Percentiles rank a stretch among this genome's conserved stretches.
Conservation (phyloP, 805 yeast genomes). For the Candida bentonensis region DNA sequence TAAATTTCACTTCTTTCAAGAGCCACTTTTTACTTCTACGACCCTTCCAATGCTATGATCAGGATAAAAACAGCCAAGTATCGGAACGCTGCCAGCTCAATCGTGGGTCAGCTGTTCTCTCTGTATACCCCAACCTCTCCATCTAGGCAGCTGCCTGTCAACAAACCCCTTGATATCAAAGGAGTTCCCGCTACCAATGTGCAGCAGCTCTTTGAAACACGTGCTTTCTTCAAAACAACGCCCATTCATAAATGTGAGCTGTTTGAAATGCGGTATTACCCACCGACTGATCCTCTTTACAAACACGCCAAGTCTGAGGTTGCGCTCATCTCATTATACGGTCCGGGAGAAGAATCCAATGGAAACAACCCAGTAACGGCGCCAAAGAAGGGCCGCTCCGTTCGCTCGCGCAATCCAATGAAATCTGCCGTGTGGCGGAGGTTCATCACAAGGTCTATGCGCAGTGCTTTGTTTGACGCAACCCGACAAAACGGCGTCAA, state of each 20-base stretch:
- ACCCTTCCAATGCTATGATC: too few species aligned
- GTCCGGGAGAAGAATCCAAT: background rate
- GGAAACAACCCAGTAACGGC: too few species aligned
- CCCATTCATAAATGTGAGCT: background rate
- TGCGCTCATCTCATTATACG: background rate
- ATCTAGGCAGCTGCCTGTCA: too few species aligned
- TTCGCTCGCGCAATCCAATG: constrained; percentile 1
- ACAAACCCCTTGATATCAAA: too few species aligned
- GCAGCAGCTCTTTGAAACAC: background rate
- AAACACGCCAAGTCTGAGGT: background rate
- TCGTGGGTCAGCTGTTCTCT: too few species aligned
- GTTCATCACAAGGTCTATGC: background rate
- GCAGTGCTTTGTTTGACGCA: background rate
- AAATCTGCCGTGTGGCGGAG: background rate
- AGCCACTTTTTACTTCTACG: too few species aligned
- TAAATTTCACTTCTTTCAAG: too few species aligned
- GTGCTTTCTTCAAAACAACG: background rate
- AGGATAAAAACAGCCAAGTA: too few species aligned
- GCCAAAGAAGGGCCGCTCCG: too few species aligned
- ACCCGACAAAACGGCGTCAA: background rate
- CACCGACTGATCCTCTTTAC: background rate
- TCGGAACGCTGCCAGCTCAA: too few species aligned
- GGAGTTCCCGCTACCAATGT: background rate
- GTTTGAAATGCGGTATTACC: background rate
- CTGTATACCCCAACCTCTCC: too few species aligned